Evolutionary conservation across 1,284 basidiomycete genomes (phyloP).

Genomic region (Filobasidium uniguttulatum): DNA sequence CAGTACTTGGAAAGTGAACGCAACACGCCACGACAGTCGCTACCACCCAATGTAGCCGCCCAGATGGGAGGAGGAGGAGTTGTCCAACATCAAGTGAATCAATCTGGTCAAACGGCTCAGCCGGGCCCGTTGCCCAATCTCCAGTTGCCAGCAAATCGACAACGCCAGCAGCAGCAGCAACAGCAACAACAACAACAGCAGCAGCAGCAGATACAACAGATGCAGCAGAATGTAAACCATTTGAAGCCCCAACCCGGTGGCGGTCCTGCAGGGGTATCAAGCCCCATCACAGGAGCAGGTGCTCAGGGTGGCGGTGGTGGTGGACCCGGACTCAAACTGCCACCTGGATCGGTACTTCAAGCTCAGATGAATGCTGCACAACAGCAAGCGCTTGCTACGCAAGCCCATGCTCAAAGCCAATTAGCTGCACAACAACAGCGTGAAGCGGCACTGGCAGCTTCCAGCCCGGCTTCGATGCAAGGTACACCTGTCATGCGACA

Average conservation of each 20-base stretch:
- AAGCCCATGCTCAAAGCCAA: conserved; percentile 7
- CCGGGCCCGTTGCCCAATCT: conserved; percentile 20
- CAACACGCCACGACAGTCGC: not conserved
- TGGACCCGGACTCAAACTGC: not conserved
- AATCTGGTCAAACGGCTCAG: conserved; percentile 1
- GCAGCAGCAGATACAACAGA: conserved; percentile 7
- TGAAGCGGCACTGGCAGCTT: not conserved
- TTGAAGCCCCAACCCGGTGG: too few species aligned
- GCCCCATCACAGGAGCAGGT: not conserved
- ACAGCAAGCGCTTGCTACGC: conserved; percentile 7
- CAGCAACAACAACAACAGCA: conserved; percentile 1
- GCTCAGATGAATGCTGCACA: conserved; percentile 1
- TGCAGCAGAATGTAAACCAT: conserved; percentile 9
- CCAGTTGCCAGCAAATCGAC: conserved; percentile 26
- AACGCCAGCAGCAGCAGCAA: conserved; percentile 14
- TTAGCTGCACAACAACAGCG: conserved; percentile 2
- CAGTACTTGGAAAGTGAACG: not conserved
- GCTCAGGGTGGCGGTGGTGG: not conserved
- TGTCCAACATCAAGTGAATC: conserved; percentile 1
- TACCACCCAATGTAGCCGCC: not conserved
- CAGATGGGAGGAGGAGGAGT: not conserved
- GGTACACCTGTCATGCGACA: conserved; percentile 9
- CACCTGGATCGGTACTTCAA: not conserved
- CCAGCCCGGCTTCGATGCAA: conserved; percentile 10
- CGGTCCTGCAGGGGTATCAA: too few species aligned